Percentiles rank a stretch among this genome's conserved stretches.
Evolutionary conservation across 345 rosid genomes (phyloP).

Genomic region (Salix suchowensis): DNA sequence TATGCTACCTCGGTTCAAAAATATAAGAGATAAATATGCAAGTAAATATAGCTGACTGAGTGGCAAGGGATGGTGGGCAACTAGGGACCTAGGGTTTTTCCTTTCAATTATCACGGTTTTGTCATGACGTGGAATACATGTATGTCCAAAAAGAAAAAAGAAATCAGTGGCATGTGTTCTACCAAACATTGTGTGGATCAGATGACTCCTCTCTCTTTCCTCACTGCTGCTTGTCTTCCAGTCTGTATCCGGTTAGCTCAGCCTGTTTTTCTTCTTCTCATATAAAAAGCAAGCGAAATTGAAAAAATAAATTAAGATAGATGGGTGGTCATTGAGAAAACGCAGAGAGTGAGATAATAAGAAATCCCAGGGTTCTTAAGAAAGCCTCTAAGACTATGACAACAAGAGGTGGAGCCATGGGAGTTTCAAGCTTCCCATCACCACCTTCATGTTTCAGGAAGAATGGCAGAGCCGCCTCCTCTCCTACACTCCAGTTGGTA

Average conservation of each 20-base stretch:
- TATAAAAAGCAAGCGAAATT: not conserved
- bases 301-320: not conserved
- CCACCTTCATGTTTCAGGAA: slow-evolving; percentile 37
- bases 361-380: not conserved
- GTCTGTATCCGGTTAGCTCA: not conserved
- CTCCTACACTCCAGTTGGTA: slow-evolving; percentile 38
- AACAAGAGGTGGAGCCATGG: slow-evolving; percentile 45
- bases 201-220: slow-evolving; percentile 9
- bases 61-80: not conserved
- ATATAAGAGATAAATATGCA: not conserved
- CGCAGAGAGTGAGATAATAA: not conserved
- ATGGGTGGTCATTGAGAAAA: slow-evolving; percentile 5
- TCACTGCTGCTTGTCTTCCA: not conserved
- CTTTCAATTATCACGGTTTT: not conserved
- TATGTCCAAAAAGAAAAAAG: not conserved
- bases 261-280: not conserved
- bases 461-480: slow-evolving; percentile 28
- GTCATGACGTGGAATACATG: not conserved
- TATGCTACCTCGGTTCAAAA: too few relatives aligned
- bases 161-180: slow-evolving; percentile 46
- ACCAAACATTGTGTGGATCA: slow-evolving; percentile 42
- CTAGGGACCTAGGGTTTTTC: not conserved
- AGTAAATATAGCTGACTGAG: not conserved
- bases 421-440: slow-evolving; percentile 52
- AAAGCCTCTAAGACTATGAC: slow-evolving; percentile 37